Base-by-base conservation (phyloP, 2,329 filamentous ascomycete genomes). In the Pezicula carpinea region DNA sequence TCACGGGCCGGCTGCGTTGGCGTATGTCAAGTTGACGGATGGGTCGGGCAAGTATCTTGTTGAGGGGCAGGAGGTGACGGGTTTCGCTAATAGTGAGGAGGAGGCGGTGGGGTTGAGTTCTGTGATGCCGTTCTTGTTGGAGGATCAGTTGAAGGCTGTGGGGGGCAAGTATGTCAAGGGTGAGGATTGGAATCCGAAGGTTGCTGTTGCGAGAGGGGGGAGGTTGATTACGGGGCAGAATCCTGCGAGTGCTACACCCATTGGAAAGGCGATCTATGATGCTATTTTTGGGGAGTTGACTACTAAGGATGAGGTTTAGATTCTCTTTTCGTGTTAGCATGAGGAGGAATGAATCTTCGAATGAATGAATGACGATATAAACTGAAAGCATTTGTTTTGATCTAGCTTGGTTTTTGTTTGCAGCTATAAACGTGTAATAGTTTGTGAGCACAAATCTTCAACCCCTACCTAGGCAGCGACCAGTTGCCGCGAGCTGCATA, bases 1-100 rank as follows among this genome's bases (percentile, higher is more conserved):
- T 70, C 84, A 88, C 66, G 84, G 82, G 5, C 80, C 83, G 2
- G 77, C 77, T 3, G 84, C 76, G 11, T 69, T 88, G 14, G 70
- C 75, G 41, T 74, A 82, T 54, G 82, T 78, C 31, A 77, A 73
- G 57, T 59, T 73, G 17, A 53, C 66, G 5, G 68, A 74, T 50
- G 80, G 79, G 29, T 67, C 70, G 52, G 70, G 71, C 43, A 26
- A 26, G 11, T 26, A 26, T 26, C 65, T 86, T 8, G 64, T 87
- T 33, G 65, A 72, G 42, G 80, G 76, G 38, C 74, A 74, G 59
- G 66, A 72, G 39, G 78, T 81, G 19, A 84, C 81, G 0, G 82
- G 77, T 8, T 81, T 82, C 59, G 75, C 71, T 31, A 79, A 82
- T 57, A 65, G 50, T 0, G 80, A 83, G 66, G 59, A 62, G 42